phyloP scores from a whole-genome alignment of 1,284 basidiomycete genomes.

The Sporisorium exsertum region DNA sequence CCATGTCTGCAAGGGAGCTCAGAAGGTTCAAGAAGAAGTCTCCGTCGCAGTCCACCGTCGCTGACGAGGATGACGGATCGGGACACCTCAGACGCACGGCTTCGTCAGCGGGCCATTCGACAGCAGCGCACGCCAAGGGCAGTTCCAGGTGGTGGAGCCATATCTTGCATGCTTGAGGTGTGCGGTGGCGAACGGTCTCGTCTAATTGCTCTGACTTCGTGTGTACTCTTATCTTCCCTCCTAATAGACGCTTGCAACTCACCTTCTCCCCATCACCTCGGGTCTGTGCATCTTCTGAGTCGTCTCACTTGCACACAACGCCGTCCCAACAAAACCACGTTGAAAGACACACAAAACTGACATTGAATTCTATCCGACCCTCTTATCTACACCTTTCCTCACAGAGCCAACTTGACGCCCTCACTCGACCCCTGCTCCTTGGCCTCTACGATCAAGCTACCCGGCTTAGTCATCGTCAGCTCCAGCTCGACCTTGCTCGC shows the following conservation, averaged over 20 bases:
- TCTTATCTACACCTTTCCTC: not conserved
- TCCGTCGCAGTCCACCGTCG: not conserved
- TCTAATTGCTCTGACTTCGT: not conserved
- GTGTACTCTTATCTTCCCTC: not conserved
- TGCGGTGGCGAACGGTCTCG: too few relatives aligned
- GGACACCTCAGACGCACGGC: not conserved
- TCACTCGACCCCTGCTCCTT: slow-evolving; percentile 31
- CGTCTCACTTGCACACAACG: not conserved
- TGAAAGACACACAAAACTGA: not conserved
- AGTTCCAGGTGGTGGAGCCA: slow-evolving; percentile 31
- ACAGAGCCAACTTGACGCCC: slow-evolving; percentile 29
- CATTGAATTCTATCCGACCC: too few relatives aligned
- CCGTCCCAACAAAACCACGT: not conserved
- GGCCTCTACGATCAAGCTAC: slow-evolving; percentile 28
- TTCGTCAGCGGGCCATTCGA: not conserved
- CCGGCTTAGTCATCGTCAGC: slow-evolving; percentile 35
- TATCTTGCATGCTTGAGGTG: slow-evolving; percentile 15
- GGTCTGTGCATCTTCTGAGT: not conserved
- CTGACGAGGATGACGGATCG: not conserved
- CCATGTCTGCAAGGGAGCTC: slow-evolving; percentile 6
- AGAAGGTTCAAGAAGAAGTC: slow-evolving; percentile 26
- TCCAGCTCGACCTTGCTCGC: slow-evolving; percentile 39
- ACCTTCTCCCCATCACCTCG: too few relatives aligned
- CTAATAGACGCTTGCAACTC: too few relatives aligned
- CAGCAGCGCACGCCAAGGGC: slow-evolving; percentile 8